Base-by-base conservation (phyloP, 306 rosid species). In the Fragaria nilgerrensis region DNA sequence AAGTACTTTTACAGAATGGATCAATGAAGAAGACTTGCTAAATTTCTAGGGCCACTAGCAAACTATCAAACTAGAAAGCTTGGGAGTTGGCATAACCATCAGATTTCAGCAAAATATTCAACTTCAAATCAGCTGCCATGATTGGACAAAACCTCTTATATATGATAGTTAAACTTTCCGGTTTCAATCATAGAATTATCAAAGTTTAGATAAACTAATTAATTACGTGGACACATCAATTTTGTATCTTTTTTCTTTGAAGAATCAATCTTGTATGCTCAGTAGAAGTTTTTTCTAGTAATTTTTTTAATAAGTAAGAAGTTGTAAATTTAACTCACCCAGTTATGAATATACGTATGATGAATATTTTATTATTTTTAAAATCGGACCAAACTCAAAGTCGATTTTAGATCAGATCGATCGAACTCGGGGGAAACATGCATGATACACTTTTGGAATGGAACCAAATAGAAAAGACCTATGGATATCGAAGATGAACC, bases 401-500 rank as follows among this genome's bases (percentile, higher is more conserved):
- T 41, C 2, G 9, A 41, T 7, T 41, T 6, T 6, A 41, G 44
- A 41, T 1, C 7, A 6, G 52, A 12, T 13, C 3, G 49, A 63
- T 55, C 68, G 37, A 69, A 43, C 13, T 10, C 47, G 13, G 14
- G 82, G 55, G 14, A 62, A 4, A 37, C 6, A 37, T n/a, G n/a
- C 19, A 64, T 20, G 58, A 75, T 16, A 15, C 9, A 2, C 25
- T 70, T 1, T 73, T 45, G 50, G 50, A 55, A 12, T 64, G 71
- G 1, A 43, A 45, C 78, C 75, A 84, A 78, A 78, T 67, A 68
- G 4, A 50, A 49, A 85, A 79, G 73, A 80, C 79, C 73, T 71
- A 75, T 73, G 74, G 15, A 59, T 58, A 32, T 12, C 12, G 36
- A 25, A 23, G 65, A 59, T 55, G 19, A 29, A 75, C 62, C 9